Evolutionary conservation across 2,329 filamentous ascomycete species (phyloP).

Genomic region (Neofusicoccum cordaticola): DNA sequence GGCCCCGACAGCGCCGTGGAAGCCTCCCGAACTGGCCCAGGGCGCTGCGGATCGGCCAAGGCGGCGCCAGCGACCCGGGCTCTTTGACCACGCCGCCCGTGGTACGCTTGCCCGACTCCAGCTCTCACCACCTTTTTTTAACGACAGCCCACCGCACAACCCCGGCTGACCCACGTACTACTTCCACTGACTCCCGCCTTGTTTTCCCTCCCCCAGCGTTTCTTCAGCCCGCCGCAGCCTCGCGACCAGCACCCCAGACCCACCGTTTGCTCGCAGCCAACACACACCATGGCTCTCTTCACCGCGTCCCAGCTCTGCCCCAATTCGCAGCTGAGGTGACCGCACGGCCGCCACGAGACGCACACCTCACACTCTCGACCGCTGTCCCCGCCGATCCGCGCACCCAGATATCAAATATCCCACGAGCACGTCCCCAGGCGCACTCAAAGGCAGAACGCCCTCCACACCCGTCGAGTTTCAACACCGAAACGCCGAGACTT

Average conservation of each 20-base stretch:
- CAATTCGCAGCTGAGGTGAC: slow-evolving; percentile 11
- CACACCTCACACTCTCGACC: neutral
- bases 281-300: slow-evolving; percentile 5
- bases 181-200: neutral
- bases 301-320: slow-evolving; percentile 4
- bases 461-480: neutral
- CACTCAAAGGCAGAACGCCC: neutral
- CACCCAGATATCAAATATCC: neutral
- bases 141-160: slow-evolving; percentile 7
- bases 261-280: neutral
- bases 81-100: slow-evolving; percentile 11
- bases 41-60: neutral
- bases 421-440: neutral
- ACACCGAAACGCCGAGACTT: neutral
- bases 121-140: slow-evolving; percentile 15
- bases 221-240: neutral
- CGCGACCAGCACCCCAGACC: neutral
- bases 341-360: neutral
- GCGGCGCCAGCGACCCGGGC: neutral
- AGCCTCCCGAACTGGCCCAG: neutral
- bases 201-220: neutral
- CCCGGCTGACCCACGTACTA: slow-evolving; percentile 1
- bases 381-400: neutral
- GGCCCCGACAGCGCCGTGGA: neutral
- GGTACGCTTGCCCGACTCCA: slow-evolving; percentile 11